Evolutionary conservation across 2,329 filamentous ascomycete genomes (phyloP), one percentile per base, ranked within the genome.

Genomic region (Neofusicoccum umdonicola): DNA sequence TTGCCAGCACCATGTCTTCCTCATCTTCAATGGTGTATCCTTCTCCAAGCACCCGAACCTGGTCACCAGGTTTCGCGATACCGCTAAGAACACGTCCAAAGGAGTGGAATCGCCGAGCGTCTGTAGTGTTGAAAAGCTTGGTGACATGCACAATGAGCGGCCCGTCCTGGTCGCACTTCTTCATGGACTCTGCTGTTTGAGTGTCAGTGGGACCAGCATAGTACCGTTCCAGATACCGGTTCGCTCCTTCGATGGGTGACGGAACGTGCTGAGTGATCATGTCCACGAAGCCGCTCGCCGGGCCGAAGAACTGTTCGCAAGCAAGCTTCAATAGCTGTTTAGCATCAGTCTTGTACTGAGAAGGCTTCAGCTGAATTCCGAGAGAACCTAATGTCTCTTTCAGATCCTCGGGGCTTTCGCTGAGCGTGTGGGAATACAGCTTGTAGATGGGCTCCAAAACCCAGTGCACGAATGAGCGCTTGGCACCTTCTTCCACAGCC

Each of bases 401-500:
- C 66, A 99, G 81, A 70, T 96, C 91, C 63, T 92, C 89, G 0
- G 94, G 91, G 71, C 88, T 94, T 74, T 96, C 90, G 73, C 93
- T 96, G 72, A 99, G 92, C 3, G 93, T 96, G 76, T 97, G 92
- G 15, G 93, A 94, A 76, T 94, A 98, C 47, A 99, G 84, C 78
- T 99, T 99, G 85, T 99, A 99, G 70, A 99, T 93, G 17, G 95
- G 95, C 75, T 99, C 95, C 54, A 99, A 83, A 34, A 99, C 86
- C 76, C 98, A 99, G 77, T 96, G 89, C 64, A 98, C 90, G 75
- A 99, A 99, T 0, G 92, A 91, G 64, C 95, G 85, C 76, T 90
- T 91, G 4, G 93, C 88, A 12, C 86, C 83, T 68, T 94, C 89
- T 72, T 98, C 94, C 22, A 91, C 80, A 0, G 88, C 87, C 75